Evolutionary conservation across 305 asterid species (phyloP).

Genomic region (Solanum hybrid): DNA sequence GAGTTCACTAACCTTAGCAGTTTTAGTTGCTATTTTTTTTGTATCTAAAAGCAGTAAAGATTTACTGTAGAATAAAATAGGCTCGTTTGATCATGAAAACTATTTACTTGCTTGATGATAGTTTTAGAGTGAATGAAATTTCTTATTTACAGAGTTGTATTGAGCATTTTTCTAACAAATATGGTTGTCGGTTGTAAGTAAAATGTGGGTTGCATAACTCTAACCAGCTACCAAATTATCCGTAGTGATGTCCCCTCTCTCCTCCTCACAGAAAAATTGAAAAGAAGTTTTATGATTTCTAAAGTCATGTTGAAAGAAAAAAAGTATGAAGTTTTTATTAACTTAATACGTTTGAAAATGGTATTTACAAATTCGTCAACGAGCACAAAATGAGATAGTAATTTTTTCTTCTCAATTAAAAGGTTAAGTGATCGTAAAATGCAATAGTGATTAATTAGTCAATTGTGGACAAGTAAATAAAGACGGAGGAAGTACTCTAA

Average conservation of each 20-base stretch:
- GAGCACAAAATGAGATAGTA: background rate
- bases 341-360: too few relatives aligned
- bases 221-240: too few relatives aligned
- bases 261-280: background rate
- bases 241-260: background rate
- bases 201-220: background rate
- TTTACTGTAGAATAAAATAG: background rate
- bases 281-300: background rate
- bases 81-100: background rate
- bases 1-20: background rate
- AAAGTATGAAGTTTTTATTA: too few relatives aligned
- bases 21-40: background rate
- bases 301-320: background rate
- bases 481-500: background rate
- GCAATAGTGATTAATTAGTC: background rate
- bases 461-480: background rate
- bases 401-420: background rate
- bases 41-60: background rate
- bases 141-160: background rate
- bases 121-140: background rate
- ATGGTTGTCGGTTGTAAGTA: background rate
- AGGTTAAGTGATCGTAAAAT: background rate
- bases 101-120: background rate
- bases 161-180: background rate
- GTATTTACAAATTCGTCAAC: background rate